Conservation (phyloP, 73 alveolate genomes). For the Blepharisma japonicum region DNA sequence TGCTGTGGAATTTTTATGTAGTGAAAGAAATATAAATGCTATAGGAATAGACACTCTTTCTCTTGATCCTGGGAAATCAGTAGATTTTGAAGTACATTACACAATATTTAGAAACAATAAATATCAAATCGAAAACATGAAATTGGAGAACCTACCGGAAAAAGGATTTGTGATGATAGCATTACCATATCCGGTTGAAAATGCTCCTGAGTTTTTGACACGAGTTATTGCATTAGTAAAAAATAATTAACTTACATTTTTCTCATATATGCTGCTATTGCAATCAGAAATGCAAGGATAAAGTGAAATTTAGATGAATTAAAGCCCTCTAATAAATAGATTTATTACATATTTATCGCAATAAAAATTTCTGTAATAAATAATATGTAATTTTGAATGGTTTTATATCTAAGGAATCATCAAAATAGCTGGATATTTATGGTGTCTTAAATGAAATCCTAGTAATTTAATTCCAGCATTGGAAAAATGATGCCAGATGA, state of each 20-base stretch:
- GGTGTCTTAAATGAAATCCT: no score
- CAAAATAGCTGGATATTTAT: no score
- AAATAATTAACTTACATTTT: background rate
- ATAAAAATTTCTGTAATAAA: no score
- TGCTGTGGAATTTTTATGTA: background rate
- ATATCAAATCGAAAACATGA: constrained; percentile 24
- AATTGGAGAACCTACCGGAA: background rate
- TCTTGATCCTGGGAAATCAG: background rate
- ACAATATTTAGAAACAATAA: background rate
- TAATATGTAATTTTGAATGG: no score
- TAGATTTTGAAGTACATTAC: background rate
- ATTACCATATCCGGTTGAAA: background rate
- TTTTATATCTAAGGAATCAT: no score
- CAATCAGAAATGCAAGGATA: no score
- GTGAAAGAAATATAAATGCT: background rate
- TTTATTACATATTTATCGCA: no score
- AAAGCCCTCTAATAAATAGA: no score
- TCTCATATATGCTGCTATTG: no score
- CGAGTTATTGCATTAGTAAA: constrained; percentile 17
- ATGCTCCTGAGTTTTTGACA: constrained; percentile 11
- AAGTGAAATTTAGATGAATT: no score
- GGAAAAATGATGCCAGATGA: no score
- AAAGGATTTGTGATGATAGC: background rate
- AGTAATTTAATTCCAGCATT: no score
- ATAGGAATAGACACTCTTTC: constrained; percentile 26